phyloP scores from a whole-genome alignment of 805 yeast species.

The Starmera quercuum region DNA sequence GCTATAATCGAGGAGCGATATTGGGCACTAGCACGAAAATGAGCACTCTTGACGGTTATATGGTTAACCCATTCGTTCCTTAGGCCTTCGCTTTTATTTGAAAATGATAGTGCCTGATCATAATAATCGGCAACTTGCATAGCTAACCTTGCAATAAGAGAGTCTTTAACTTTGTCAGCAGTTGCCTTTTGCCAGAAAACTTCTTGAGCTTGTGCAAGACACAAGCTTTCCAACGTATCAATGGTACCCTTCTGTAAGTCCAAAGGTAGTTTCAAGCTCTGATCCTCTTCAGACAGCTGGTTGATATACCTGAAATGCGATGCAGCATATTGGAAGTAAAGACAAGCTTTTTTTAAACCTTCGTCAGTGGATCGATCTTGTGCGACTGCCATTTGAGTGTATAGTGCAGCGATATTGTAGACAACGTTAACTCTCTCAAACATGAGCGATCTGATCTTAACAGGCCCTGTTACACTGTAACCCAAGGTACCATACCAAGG shows the following conservation, averaged over 20 bases:
- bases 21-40: conserved; percentile 66
- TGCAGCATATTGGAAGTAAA: conserved; percentile 63
- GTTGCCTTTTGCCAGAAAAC: conserved; percentile 73
- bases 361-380: conserved; percentile 38
- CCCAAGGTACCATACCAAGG: conserved; percentile 72
- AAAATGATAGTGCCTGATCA: conserved; percentile 31
- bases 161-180: conserved; percentile 41
- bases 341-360: conserved; percentile 55
- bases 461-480: conserved; percentile 41
- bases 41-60: conserved; percentile 47
- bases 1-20: conserved; percentile 50
- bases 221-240: conserved; percentile 39
- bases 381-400: conserved; percentile 46
- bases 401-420: conserved; percentile 62
- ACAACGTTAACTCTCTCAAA: conserved; percentile 58
- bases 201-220: conserved; percentile 86
- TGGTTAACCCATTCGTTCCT: conserved; percentile 61
- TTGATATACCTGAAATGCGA: conserved; percentile 46
- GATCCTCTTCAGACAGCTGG: conserved; percentile 9
- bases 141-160: conserved; percentile 58
- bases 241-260: conserved; percentile 48
- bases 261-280: conserved; percentile 22
- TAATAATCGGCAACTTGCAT: conserved; percentile 56
- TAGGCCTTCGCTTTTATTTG: conserved; percentile 41
- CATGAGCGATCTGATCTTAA: conserved; percentile 36